Evolutionary conservation across 2,329 filamentous ascomycete genomes (phyloP).

Genomic region (Exophiala bonariae): DNA sequence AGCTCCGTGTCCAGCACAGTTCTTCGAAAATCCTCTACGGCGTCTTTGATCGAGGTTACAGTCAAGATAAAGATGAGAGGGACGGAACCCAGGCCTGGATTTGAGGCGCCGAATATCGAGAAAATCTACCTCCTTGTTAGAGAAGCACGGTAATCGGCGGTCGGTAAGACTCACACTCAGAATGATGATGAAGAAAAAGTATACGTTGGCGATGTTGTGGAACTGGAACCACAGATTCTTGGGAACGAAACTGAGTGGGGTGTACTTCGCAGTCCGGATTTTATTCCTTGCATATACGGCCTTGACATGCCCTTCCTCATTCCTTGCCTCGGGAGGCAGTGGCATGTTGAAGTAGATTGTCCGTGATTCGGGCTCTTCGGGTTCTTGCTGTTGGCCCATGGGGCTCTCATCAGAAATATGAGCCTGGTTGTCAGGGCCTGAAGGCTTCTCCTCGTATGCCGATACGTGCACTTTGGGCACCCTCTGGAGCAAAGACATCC

Average conservation of each 20-base stretch:
- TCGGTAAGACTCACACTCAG: conserved; percentile 78
- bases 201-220: conserved; percentile 97
- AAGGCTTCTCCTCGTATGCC: conserved; percentile 53
- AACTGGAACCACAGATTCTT: conserved; percentile 99
- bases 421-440: conserved; percentile 38
- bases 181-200: conserved; percentile 96
- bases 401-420: conserved; percentile 23
- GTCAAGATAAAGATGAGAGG: conserved; percentile 89
- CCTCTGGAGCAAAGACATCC: conserved; percentile 77
- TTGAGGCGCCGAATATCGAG: conserved; percentile 88
- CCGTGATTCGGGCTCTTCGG: conserved; percentile 46
- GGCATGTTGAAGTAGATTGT: conserved; percentile 83
- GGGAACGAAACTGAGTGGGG: conserved; percentile 87
- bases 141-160: too few species aligned
- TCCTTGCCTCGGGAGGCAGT: conserved; percentile 70
- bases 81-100: conserved; percentile 85
- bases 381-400: conserved; percentile 26
- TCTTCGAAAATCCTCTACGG: conserved; percentile 89
- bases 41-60: conserved; percentile 91
- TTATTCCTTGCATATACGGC: conserved; percentile 83
- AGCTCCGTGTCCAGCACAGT: conserved; percentile 89
- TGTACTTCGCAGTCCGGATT: conserved; percentile 97
- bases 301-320: conserved; percentile 75
- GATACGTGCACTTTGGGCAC: conserved; percentile 62
- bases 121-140: conserved; percentile 69